Base-by-base conservation (phyloP, 139 green algal genomes). In the Haematococcus sp. region DNA sequence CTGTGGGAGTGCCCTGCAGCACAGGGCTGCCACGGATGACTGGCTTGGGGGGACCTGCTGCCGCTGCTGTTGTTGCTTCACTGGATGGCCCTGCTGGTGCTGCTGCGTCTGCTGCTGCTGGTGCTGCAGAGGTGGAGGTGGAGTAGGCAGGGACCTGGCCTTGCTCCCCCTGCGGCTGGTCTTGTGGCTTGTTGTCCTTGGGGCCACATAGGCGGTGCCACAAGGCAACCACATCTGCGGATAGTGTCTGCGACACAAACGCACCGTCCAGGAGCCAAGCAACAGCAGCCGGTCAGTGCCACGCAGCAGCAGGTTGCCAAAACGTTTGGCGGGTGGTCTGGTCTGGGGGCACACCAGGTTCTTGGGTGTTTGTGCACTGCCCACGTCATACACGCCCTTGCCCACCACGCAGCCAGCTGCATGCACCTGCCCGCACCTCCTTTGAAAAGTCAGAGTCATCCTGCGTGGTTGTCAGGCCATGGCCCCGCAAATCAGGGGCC, bases 401-500 rank as follows among this genome's bases (percentile, higher is more conserved):
- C n/a, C n/a, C n/a, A n/a, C n/a, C n/a, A n/a, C n/a, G n/a, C n/a
- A n/a, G n/a, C n/a, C n/a, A n/a, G n/a, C n/a, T n/a, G n/a, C n/a
- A n/a, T n/a, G n/a, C n/a, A 56, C 69, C 65, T 35, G 35, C 19
- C 3, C 35, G 2, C 51, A 86, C 86, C 79, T 92, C 70, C 25
- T 83, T 78, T 4, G 89, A 93, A 0, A 97, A 80, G 74, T 97
- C 91, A 0, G 59, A 17, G 22, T 94, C 86, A 46, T 91, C 49
- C 0, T 67, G 3, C 0, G 83, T 85, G 0, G 0, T 34, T 0
- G 88, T 93, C 22, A 74, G 27, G 1, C 93, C 93, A 83, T 98
- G 93, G 13, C 88, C 82, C 9, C 93, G 77, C 34, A 95, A 64
- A 71, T 98, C 93, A 11, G 90, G 76, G 0, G 92, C 93, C 2